phyloP scores from a whole-genome alignment of 169 alveolate genomes.

The Cryptosporidium ubiquitum region DNA sequence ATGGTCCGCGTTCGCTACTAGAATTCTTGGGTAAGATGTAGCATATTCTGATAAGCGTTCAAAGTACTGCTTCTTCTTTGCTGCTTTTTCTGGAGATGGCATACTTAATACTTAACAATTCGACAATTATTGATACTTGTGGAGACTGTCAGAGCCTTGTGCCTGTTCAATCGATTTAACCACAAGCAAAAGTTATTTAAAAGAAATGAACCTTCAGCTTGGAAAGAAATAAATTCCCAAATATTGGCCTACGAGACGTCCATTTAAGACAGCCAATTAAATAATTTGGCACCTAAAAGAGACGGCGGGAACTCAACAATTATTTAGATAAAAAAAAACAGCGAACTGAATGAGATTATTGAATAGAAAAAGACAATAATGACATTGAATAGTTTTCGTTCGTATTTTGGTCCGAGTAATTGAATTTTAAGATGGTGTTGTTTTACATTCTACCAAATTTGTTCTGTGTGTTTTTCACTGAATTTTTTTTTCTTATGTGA shows the following conservation, averaged over 20 bases:
- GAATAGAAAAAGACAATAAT: background rate
- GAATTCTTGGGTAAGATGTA: slow-evolving; percentile 87
- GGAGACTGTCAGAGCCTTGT: slow-evolving; percentile 74
- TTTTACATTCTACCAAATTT: background rate
- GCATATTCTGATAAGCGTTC: slow-evolving; percentile 86
- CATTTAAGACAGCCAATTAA: slow-evolving; percentile 16
- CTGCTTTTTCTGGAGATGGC: slow-evolving; percentile 87
- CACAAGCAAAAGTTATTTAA: slow-evolving; percentile 52
- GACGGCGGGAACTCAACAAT: slow-evolving; percentile 58
- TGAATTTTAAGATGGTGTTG: background rate
- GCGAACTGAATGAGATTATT: background rate
- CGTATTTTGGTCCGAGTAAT: background rate
- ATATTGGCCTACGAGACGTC: slow-evolving; percentile 42
- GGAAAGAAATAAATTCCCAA: slow-evolving; percentile 3
- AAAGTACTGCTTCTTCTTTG: slow-evolving; percentile 88
- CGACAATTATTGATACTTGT: slow-evolving; percentile 33
- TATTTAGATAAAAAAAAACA: background rate
- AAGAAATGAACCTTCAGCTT: background rate
- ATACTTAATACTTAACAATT: slow-evolving; percentile 74
- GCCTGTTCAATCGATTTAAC: slow-evolving; percentile 76
- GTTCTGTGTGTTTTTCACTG: no score
- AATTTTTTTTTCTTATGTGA: background rate
- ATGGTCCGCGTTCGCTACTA: slow-evolving; percentile 93
- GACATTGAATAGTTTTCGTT: background rate
- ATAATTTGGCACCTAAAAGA: slow-evolving; percentile 6